A percentile compares a stretch with the other conserved stretches of the same genome.
Conservation (phyloP, 2,329 filamentous ascomycete genomes). For the Claviceps paspali region DNA sequence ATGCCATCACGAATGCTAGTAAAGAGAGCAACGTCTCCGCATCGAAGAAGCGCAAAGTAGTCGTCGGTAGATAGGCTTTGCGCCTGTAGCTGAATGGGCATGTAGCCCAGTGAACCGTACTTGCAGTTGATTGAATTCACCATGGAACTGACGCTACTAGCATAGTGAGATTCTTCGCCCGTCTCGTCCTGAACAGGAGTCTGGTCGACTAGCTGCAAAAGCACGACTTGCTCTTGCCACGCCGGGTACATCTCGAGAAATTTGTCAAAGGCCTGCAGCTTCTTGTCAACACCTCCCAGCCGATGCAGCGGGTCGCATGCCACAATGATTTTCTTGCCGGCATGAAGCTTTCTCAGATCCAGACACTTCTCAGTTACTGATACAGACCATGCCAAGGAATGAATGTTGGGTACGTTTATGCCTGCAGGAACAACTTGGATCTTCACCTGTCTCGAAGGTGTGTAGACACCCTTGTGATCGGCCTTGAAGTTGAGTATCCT, state of each 20-base stretch:
- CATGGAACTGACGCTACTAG: conserved; percentile 74
- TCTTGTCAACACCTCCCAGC: conserved; percentile 80
- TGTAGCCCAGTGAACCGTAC: conserved; percentile 75
- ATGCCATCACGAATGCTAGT: conserved; percentile 91
- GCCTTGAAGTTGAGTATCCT: conserved; percentile 75
- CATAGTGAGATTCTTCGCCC: conserved; percentile 61
- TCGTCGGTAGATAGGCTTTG: conserved; percentile 80
- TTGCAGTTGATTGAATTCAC: conserved; percentile 80
- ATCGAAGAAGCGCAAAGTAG: conserved; percentile 79
- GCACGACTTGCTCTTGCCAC: conserved; percentile 77
- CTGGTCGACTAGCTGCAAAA: conserved; percentile 81
- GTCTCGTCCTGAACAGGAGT: conserved; percentile 67
- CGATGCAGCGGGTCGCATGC: conserved; percentile 85
- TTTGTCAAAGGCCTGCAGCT: conserved; percentile 80
- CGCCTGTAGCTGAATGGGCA: conserved; percentile 86
- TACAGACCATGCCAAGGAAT: conserved; percentile 56
- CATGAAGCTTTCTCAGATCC: conserved; percentile 59
- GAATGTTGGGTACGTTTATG: conserved; percentile 66
- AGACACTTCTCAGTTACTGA: conserved; percentile 55
- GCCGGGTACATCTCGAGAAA: conserved; percentile 81
- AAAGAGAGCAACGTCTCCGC: conserved; percentile 80
- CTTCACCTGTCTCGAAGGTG: conserved; percentile 37
- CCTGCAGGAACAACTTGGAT: conserved; percentile 25
- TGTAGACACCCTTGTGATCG: conserved; percentile 66
- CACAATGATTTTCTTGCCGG: conserved; percentile 81